Evolutionary conservation across 495 filamentous ascomycete genomes (phyloP), one percentile per base, ranked within the genome.

Genomic region (Penicillium daleae): DNA sequence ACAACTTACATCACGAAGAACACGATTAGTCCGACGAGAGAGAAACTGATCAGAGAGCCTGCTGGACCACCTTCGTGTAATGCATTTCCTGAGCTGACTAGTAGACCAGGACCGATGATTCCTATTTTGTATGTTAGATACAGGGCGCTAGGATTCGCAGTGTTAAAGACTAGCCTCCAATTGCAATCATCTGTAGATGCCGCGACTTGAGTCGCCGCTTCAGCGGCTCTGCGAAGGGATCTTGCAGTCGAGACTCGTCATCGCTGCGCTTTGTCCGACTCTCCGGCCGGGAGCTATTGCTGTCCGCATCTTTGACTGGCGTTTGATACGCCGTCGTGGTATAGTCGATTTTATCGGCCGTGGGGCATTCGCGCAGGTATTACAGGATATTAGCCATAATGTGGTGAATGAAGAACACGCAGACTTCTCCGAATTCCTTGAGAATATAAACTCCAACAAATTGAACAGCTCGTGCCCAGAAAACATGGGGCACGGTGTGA

Each of bases 151-250:
- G n/a, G n/a, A n/a, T n/a, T n/a, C n/a, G n/a, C n/a, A n/a, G n/a
- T n/a, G n/a, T n/a, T n/a, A n/a, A n/a, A n/a, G 9, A 46, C 40
- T 22, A 17, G 73, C 70, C 73, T 52, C 87, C 88, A 31, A 90
- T 82, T 2, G 87, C 88, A 76, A 91, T 90, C 87, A 90, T 90
- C 68, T 84, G 83, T 26, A 90, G 65, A 75, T 91, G 88, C 5
- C 35, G 15, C 13, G 35, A 39, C 35, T 39, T 39, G 35, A 39
- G 35, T 5, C 17, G 35, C 13, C 35, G 35, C 35, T 39, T 39
- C 35, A 39, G 17, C 13, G 35, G 35, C 35, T 39, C 35, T 0
- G 15, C 35, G 15, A 39, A 39, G 15, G 35, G 35, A 39, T 39
- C 35, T 17, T 39, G 35, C 12, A 39, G 13, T 4, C 35, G 13